Evolutionary conservation across 148 eudicot genomes (phyloP).

Genomic region (Amaranthus cruentus): DNA sequence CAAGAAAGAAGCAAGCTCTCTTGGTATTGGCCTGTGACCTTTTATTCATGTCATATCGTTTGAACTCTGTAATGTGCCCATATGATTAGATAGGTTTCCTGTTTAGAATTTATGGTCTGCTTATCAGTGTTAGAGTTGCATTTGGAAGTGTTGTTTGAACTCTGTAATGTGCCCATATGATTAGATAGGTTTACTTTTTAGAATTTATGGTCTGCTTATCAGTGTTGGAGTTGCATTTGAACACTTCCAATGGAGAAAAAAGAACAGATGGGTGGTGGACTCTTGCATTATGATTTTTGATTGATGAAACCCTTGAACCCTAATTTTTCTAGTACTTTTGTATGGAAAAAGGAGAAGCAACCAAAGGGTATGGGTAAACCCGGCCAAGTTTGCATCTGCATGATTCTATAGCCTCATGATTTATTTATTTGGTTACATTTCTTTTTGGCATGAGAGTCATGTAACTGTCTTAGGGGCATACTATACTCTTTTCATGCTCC

Average conservation of each 20-base stretch:
- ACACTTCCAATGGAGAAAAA: neutral
- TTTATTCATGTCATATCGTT: neutral
- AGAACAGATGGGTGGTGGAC: neutral
- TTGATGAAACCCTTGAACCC: neutral
- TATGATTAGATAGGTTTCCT: neutral
- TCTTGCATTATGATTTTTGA: neutral
- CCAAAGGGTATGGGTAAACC: neutral
- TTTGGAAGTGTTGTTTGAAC: no score
- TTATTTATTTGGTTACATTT: neutral
- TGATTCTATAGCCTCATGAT: no score
- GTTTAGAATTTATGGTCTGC: neutral
- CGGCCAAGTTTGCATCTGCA: no score
- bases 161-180: neutral
- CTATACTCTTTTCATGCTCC: no score
- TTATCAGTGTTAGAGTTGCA: neutral
- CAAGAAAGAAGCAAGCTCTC: constrained; percentile 82
- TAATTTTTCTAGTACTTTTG: neutral
- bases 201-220: neutral
- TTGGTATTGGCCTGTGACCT: constrained; percentile 46
- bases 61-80: neutral
- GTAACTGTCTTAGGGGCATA: neutral
- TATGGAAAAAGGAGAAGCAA: neutral
- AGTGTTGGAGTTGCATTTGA: neutral
- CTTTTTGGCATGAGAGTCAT: neutral
- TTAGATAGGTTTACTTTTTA: neutral